These are phyloP conservation scores for Coprinopsis marcescibilis DNA, from an alignment of 768 basidiomycete genomes.

Conservation along the genomic window DNA sequence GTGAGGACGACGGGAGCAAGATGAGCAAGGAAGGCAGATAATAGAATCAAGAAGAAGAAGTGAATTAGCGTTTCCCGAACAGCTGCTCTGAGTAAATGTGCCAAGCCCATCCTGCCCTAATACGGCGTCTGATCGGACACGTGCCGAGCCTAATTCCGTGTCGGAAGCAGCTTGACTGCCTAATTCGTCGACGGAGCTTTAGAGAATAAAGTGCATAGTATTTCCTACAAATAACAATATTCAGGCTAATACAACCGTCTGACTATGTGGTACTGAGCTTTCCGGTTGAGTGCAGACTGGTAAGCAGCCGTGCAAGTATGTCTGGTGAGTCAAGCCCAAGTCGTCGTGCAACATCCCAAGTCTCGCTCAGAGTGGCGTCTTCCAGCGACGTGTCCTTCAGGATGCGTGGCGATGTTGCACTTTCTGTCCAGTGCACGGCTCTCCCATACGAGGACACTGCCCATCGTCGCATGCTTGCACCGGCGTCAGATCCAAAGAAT, in stretches of 20 bases:
- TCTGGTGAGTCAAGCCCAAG: too few species aligned
- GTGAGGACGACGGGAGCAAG: not conserved
- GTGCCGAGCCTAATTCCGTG: constrained; percentile 1
- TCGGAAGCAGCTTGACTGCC: not conserved
- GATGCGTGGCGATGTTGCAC: constrained; percentile 41
- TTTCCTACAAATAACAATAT: too few species aligned
- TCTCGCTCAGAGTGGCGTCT: constrained; percentile 38
- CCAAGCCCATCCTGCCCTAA: not conserved
- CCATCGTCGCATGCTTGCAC: constrained; percentile 47
- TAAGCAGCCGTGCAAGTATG: constrained; percentile 12
- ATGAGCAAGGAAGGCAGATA: not conserved
- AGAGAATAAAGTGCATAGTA: too few species aligned
- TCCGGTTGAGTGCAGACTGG: constrained; percentile 32
- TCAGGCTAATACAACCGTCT: not conserved
- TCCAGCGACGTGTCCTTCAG: constrained; percentile 45
- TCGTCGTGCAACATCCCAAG: constrained; percentile 42
- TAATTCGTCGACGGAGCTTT: too few species aligned
- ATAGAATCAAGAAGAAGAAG: constrained; percentile 2
- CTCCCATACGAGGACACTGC: constrained; percentile 35
- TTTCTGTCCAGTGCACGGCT: constrained; percentile 47
- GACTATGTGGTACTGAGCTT: constrained; percentile 25
- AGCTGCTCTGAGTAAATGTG: constrained; percentile 4
- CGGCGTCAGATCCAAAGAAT: constrained; percentile 56
- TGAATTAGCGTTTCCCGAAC: not conserved
- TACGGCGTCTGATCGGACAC: constrained; percentile 1